Base-by-base conservation (phyloP, 148 eudicot species). In the Polygonum maritimum region DNA sequence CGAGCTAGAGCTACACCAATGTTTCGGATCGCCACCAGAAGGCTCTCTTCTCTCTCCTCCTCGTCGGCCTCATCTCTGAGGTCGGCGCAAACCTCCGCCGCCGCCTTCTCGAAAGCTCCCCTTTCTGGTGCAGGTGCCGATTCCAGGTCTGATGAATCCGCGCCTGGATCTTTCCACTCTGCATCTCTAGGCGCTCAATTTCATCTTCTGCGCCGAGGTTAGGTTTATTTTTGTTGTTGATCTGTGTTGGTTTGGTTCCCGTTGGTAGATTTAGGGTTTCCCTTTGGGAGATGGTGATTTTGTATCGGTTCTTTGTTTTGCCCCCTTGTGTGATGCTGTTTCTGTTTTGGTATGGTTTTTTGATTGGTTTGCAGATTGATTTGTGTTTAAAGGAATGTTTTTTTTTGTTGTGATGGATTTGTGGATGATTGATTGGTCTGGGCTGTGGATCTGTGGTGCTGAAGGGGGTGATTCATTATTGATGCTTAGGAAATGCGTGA, bases 21-120 rank as follows among this genome's bases (percentile, higher is more conserved):
- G 75, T 72, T 72, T 72, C 75, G 75, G 49, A 44, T 72, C 52
- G 75, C 75, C 33, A 33, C 75, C 54, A 44, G 75, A 26, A 41
- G 49, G 75, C 54, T 72, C 49, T 72, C 75, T 44, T 72, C 75
- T 48, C 75, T 72, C 52, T 72, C 75, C 75, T 44, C 75, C 45
- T 18, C 80, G 18, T 65, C 83, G 7, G 75, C 75, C 31, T 72
- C 75, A 2, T 72, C 52, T 3, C 19, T 38, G 75, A 72, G 75
- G 54, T 72, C 54, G 75, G 51, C 38, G 52, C 49, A 44, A 21
- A 2, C 52, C 38, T 72, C 75, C 75, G 21, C 75, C 75, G 22
- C 54, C 54, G 75, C 45, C 78, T 58, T 72, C 75, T 72, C 75
- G 21, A 72, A 48, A 72, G 7, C 49, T 48, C 75, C 75, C 19